A percentile compares a stretch with the other conserved stretches of the same genome.
Conservation (phyloP, 208 protist species). For the Strigomonas galati region DNA sequence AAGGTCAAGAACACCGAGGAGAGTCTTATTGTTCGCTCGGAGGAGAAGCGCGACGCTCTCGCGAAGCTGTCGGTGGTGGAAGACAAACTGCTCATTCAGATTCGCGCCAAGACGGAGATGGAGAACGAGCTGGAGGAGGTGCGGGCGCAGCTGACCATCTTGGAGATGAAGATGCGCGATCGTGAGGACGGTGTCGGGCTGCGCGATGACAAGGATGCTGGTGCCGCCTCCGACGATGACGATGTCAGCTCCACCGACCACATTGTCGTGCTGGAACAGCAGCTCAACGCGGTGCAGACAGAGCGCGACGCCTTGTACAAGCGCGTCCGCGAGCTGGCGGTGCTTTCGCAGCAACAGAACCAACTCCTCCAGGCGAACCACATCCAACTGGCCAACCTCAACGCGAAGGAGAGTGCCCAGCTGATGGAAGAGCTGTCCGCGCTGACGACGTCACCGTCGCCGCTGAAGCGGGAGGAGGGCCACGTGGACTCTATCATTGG, state of each 20-base stretch:
- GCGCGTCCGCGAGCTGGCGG: background rate
- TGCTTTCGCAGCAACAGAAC: too few relatives aligned
- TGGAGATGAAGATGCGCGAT: conserved; percentile 22
- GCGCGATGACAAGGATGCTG: background rate
- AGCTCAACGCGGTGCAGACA: background rate
- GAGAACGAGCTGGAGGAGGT: conserved; percentile 71
- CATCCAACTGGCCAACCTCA: background rate
- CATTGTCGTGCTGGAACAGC: background rate
- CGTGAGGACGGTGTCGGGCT: background rate
- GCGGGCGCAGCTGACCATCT: conserved; percentile 45
- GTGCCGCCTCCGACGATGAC: background rate
- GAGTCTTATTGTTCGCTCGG: conserved; percentile 37
- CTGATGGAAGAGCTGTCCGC: background rate
- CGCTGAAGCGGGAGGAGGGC: too few relatives aligned
- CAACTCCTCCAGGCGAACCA: background rate
- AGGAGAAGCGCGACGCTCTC: conserved; percentile 46
- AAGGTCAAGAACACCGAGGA: conserved; percentile 52
- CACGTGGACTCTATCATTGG: too few relatives aligned
- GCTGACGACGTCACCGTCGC: too few relatives aligned
- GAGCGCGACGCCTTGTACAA: background rate
- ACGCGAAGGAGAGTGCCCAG: background rate
- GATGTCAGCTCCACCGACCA: background rate
- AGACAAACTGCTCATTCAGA: conserved; percentile 41
- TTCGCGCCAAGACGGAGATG: conserved; percentile 30
- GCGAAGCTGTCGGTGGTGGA: conserved; percentile 49